Conservation (phyloP, 1,139 yeast genomes). For the Diutina mesorugosa region DNA sequence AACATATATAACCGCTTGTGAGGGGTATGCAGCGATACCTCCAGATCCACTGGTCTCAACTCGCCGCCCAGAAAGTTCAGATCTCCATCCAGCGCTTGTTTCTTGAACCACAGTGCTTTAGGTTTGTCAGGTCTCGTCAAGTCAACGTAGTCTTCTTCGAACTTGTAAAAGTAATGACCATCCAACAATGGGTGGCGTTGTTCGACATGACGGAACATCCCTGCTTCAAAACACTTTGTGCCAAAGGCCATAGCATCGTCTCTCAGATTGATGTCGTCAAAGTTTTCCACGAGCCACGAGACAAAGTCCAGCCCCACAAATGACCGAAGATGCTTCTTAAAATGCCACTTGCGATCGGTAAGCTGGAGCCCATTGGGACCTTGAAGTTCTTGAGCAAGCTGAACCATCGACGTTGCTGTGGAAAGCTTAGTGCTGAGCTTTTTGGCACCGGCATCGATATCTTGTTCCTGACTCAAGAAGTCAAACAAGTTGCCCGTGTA, state of each 20-base stretch:
- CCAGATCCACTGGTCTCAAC: not conserved
- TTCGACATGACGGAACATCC: constrained; percentile 70
- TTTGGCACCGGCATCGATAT: constrained; percentile 18
- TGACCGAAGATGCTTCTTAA: constrained; percentile 64
- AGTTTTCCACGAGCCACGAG: constrained; percentile 68
- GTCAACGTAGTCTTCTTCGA: constrained; percentile 44
- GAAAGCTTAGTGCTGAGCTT: constrained; percentile 21
- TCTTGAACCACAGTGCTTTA: not conserved
- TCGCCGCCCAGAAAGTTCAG: not conserved
- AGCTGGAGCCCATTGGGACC: constrained; percentile 49
- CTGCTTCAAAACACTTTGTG: constrained; percentile 57
- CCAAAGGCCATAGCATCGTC: constrained; percentile 81
- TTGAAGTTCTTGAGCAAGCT: constrained; percentile 57
- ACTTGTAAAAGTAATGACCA: constrained; percentile 83
- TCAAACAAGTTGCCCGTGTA: constrained; percentile 78
- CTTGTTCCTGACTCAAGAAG: constrained; percentile 41
- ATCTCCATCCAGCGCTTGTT: not conserved
- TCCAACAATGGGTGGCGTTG: constrained; percentile 74
- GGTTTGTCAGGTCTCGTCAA: constrained; percentile 9
- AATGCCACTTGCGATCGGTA: constrained; percentile 85
- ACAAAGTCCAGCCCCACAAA: constrained; percentile 81
- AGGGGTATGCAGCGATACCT: not conserved
- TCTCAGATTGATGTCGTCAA: constrained; percentile 65
- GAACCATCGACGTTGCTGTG: constrained; percentile 22
- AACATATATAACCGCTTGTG: not conserved